A percentile compares a stretch with the other conserved stretches of the same genome.
Evolutionary conservation across 306 rosid genomes (phyloP).

Genomic region (Inga laurina): DNA sequence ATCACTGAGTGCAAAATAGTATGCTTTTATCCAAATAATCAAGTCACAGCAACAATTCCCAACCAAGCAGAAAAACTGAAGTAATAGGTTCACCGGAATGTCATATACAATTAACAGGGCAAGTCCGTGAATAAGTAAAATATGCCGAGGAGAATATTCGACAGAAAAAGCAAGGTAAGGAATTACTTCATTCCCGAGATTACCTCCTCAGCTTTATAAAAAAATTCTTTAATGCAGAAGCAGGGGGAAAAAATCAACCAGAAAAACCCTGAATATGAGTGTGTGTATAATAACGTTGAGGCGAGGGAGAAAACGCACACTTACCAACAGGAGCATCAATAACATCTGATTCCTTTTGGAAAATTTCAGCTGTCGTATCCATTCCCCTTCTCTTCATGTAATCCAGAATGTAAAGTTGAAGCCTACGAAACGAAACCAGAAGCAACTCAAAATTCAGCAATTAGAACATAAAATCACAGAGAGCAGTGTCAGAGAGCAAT

Average conservation of each 20-base stretch:
- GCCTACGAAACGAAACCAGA: constrained; percentile 32
- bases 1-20: constrained; percentile 29
- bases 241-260: not conserved
- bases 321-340: constrained; percentile 28
- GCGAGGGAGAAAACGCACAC: not conserved
- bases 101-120: not conserved
- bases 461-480: not conserved
- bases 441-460: not conserved
- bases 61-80: constrained; percentile 6
- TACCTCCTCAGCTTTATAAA: not conserved
- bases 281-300: not conserved
- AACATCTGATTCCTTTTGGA: constrained; percentile 43
- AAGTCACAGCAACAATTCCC: constrained; percentile 10
- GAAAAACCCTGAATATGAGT: not conserved
- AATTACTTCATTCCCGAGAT: not conserved
- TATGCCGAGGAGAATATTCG: not conserved
- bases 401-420: constrained; percentile 47
- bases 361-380: constrained; percentile 44
- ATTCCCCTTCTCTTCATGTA: constrained; percentile 52
- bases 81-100: not conserved
- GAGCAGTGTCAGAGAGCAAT: not conserved
- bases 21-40: constrained; percentile 15
- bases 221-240: not conserved
- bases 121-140: constrained; percentile 9
- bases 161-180: not conserved